Base-by-base conservation (phyloP, 179 eudicot genomes). In the Silene coronaria region DNA sequence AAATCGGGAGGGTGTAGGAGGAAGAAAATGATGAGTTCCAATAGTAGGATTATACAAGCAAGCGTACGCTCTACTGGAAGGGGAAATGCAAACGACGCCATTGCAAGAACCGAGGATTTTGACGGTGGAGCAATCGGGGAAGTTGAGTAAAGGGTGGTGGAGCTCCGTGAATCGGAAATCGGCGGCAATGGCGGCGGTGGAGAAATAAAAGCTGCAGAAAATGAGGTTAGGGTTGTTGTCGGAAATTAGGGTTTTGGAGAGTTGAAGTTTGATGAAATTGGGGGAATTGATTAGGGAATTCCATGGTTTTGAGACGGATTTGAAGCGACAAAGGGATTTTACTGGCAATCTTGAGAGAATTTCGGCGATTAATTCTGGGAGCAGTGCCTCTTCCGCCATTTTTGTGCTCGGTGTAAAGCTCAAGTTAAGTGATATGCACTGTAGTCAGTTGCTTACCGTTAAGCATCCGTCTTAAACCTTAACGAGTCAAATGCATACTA, bases 81-180 rank as follows among this genome's bases (percentile, higher is more conserved):
- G 12, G 19, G 76, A 42, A 64, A 38, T 74, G 38, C 58, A 62
- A 24, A 63, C 59, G 70, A 74, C 58, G 70, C 76, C 76, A n/a
- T 62, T 61, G 60, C 68, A 73, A 62, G 76, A 36, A 6, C 76
- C 76, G 1, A 60, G 1, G 21, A 73, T 34, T 6, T 36, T 13
- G 12, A 17, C 7, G 26, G n/a, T 5, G 21, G 0, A n/a, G 57
- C 13, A 16, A 23, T 36, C 45, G 13, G 67, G 36, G 7, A 63
- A 26, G 36, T 63, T 14, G 14, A 23, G 8, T 24, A 73, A 34
- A 73, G 68, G 76, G 36, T 59, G 76, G 34, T 61, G 13, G 57
- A 74, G 26, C 45, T 42, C 42, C 16, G 12, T 22, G 77, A 45
- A 74, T 9, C 46, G 21, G 23, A 42, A 28, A 13, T n/a, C 14